A percentile compares a stretch with the other conserved stretches of the same genome.
phyloP scores from a whole-genome alignment of 2,329 filamentous ascomycete genomes.

The Ascochyta lentis region DNA sequence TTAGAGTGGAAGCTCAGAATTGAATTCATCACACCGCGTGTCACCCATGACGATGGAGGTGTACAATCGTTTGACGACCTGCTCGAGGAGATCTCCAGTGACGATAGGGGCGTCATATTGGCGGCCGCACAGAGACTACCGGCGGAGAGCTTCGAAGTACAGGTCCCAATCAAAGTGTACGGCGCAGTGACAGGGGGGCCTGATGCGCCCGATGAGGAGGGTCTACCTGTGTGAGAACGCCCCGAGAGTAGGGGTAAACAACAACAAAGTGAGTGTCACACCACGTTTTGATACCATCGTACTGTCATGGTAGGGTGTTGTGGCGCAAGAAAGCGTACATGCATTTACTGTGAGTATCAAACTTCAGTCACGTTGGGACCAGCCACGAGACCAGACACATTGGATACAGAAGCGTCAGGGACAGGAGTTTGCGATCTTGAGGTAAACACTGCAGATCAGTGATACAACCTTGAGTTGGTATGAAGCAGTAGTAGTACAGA shows the following conservation, averaged over 20 bases:
- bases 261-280: too few relatives aligned
- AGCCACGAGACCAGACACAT: too few relatives aligned
- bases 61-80: slow-evolving; percentile 54
- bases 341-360: too few relatives aligned
- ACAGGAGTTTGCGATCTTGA: too few relatives aligned
- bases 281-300: too few relatives aligned
- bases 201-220: slow-evolving; percentile 40
- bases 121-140: slow-evolving; percentile 79
- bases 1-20: slow-evolving; percentile 89
- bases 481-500: too few relatives aligned
- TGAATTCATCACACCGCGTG: slow-evolving; percentile 85
- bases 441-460: too few relatives aligned
- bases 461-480: too few relatives aligned
- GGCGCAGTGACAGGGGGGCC: slow-evolving; percentile 58
- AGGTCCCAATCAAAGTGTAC: slow-evolving; percentile 83
- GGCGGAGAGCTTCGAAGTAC: slow-evolving; percentile 90
- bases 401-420: too few relatives aligned
- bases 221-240: slow-evolving; percentile 39
- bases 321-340: too few relatives aligned
- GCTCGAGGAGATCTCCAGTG: slow-evolving; percentile 79
- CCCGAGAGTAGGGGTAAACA: not conserved
- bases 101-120: slow-evolving; percentile 78
- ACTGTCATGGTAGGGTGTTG: too few relatives aligned
- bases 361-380: too few relatives aligned
- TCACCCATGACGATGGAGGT: slow-evolving; percentile 46